Evolutionary conservation across 2,329 filamentous ascomycete species (phyloP), one percentile per base, ranked within the genome.

Genomic region (Monosporascus cannonballus): DNA sequence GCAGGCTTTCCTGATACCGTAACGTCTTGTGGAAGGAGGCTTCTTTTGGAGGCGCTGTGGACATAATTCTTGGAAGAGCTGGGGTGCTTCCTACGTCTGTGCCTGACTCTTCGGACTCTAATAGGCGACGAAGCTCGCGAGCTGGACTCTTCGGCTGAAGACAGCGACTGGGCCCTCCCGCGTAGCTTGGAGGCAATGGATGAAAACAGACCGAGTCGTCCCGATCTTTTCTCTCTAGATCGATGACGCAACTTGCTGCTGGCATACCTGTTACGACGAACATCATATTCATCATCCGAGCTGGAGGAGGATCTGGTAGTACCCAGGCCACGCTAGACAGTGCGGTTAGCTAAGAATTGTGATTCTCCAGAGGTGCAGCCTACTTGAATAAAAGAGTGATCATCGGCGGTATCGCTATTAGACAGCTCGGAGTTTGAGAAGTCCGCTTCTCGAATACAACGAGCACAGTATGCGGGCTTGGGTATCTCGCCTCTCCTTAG

Each of bases 401-500:
- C 48, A 25, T 56, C 50, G 49, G 46, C 49, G 3, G 36, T 17
- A 24, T 48, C 27, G 15, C 8, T 49, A 15, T 56, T 45, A 2
- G 51, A 55, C 30, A 39, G 25, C 14, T 51, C 46, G 8, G 18
- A 18, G 9, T 50, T 49, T 17, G 49, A 50, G 24, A 53, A 47
- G 30, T 45, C 51, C 14, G 60, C 63, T 47, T 53, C 47, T 18
- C 27, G 51, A 11, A 60, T 38, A 47, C 63, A 66, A 9, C 18
- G 52, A 15, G 50, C 24, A 44, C 64, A 66, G 52, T 64, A 66
- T 25, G 54, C 56, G 36, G 51, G 50, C 15, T 56, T 47, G 2
- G 63, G 64, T 24, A 59, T 55, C 50, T 66, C 57, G 6, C 63
- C 63, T 49, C 53, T 64, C 34, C 58, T 56, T 37, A 65, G 47